phyloP scores from a whole-genome alignment of 2,329 filamentous ascomycete species.

The Exophiala sp. region DNA sequence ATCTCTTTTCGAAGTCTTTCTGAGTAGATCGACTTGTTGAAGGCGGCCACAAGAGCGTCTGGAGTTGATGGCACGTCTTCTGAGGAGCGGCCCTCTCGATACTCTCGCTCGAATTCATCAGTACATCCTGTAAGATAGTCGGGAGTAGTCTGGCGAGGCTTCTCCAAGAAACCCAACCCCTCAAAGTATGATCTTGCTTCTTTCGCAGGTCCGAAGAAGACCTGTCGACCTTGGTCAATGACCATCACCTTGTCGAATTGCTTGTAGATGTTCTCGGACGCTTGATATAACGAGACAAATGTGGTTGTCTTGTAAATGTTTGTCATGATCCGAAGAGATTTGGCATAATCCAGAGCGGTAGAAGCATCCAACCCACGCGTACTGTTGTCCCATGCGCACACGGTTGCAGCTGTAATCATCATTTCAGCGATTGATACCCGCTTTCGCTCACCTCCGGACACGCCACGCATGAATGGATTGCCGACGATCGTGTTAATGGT shows the following conservation, averaged over 20 bases:
- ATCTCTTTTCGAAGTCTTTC: conserved; percentile 63
- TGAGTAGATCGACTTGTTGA: conserved; percentile 61
- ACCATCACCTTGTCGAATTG: conserved; percentile 83
- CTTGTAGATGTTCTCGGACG: conserved; percentile 74
- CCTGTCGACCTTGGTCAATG: conserved; percentile 70
- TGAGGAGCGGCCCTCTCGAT: conserved; percentile 62
- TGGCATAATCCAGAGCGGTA: conserved; percentile 64
- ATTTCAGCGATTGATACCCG: conserved; percentile 80
- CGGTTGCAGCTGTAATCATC: conserved; percentile 69
- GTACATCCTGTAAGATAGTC: conserved; percentile 82
- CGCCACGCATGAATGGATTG: conserved; percentile 73
- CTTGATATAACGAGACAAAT: conserved; percentile 83
- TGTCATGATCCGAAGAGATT: conserved; percentile 73
- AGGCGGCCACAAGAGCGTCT: conserved; percentile 65
- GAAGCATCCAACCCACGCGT: conserved; percentile 67
- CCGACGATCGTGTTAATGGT: conserved; percentile 82
- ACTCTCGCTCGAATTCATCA: conserved; percentile 77
- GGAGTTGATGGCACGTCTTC: conserved; percentile 67
- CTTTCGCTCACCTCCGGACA: conserved; percentile 76
- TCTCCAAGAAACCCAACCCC: conserved; percentile 68
- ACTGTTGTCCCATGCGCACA: conserved; percentile 73
- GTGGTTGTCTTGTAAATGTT: conserved; percentile 81
- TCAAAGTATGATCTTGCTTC: conserved; percentile 74
- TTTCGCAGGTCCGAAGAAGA: conserved; percentile 67
- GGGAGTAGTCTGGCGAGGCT: conserved; percentile 73